A percentile compares a stretch with the other conserved stretches of the same genome.
Conservation (phyloP, 805 yeast species). For the Suhomyces prunicola region DNA sequence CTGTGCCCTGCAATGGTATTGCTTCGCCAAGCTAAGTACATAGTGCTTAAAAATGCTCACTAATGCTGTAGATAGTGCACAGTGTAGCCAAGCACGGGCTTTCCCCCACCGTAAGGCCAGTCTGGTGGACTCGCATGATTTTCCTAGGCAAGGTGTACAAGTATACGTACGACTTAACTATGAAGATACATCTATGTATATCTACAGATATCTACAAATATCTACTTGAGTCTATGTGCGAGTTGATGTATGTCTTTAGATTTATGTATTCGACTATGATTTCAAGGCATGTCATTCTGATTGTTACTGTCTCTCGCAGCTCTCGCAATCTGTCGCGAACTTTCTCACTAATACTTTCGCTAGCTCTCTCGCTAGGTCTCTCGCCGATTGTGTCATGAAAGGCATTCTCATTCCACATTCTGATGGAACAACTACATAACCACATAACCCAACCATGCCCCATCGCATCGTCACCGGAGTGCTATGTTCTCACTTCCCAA, state of each 20-base stretch:
- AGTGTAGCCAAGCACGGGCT: background rate
- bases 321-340: no score
- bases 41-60: background rate
- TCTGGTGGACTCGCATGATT: background rate
- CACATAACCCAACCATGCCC: background rate
- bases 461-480: background rate
- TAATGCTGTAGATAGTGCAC: no score
- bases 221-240: background rate
- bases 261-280: no score
- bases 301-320: background rate
- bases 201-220: background rate
- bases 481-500: background rate
- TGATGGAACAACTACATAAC: background rate
- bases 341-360: no score
- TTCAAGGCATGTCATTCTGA: no score
- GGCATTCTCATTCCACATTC: background rate
- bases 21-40: background rate
- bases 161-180: background rate
- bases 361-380: no score
- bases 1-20: background rate
- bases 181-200: no score
- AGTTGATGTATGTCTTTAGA: no score
- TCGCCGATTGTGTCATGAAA: no score
- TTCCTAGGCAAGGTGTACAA: background rate
- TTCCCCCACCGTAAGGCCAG: background rate